A percentile compares a stretch with the other conserved stretches of the same genome.
phyloP scores from a whole-genome alignment of 2,329 filamentous ascomycete species.

The Aaosphaeria pasadenensis region DNA sequence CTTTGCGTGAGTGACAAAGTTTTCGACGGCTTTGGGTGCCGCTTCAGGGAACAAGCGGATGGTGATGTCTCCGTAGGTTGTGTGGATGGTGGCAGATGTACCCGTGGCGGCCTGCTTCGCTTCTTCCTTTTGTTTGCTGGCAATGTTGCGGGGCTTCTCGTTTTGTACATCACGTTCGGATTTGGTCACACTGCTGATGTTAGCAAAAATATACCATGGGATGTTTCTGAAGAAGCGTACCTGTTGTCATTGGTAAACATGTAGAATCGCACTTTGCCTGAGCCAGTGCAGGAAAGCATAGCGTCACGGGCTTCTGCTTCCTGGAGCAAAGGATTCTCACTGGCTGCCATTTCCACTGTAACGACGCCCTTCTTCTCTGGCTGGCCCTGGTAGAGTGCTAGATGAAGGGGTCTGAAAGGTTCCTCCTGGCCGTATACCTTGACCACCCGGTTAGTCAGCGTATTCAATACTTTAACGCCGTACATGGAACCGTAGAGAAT shows the following conservation, averaged over 20 bases:
- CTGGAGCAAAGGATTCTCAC: constrained; percentile 85
- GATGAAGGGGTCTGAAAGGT: constrained; percentile 75
- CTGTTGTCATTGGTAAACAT: constrained; percentile 93
- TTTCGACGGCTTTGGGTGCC: constrained; percentile 92
- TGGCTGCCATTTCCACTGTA: constrained; percentile 96
- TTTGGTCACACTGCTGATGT: constrained; percentile 60
- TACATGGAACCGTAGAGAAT: constrained; percentile 90
- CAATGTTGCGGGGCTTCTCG: constrained; percentile 74
- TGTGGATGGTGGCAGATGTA: constrained; percentile 81
- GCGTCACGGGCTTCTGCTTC: constrained; percentile 90
- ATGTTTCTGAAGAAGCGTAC: constrained; percentile 10
- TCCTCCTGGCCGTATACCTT: constrained; percentile 91
- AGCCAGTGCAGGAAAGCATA: constrained; percentile 79
- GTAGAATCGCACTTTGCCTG: constrained; percentile 90
- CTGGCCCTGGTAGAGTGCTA: constrained; percentile 89
- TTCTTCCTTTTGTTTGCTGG: constrained; percentile 44
- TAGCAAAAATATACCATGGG: not conserved
- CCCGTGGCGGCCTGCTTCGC: constrained; percentile 69
- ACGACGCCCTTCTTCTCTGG: constrained; percentile 91
- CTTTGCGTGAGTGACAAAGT: constrained; percentile 89
- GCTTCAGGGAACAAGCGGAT: constrained; percentile 90
- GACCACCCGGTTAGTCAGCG: constrained; percentile 86
- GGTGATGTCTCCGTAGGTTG: constrained; percentile 89
- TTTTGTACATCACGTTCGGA: constrained; percentile 89
- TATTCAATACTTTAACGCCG: constrained; percentile 94